These are phyloP conservation scores for Pythium volutum DNA, from an alignment of 352 stramenopile species.

Conservation along the genomic window DNA sequence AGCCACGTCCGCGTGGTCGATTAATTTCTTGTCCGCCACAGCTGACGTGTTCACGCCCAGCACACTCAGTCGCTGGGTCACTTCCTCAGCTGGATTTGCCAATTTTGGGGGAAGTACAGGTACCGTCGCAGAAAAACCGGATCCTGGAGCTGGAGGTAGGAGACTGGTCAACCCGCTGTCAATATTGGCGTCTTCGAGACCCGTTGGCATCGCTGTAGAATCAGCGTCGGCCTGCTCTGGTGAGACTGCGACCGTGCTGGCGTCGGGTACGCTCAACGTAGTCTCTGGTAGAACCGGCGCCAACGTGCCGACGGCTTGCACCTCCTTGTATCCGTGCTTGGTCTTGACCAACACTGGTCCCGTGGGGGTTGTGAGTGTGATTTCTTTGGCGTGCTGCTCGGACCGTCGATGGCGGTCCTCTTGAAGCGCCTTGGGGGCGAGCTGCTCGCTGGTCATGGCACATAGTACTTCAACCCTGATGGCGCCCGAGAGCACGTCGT, in stretches of 20 bases:
- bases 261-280: too few relatives aligned
- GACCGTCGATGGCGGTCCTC: conserved; percentile 38
- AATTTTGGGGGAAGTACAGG: neutral
- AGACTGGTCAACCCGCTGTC: too few relatives aligned
- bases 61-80: conserved; percentile 7
- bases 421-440: conserved; percentile 49
- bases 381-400: conserved; percentile 41
- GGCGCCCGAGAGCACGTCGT: conserved; percentile 32
- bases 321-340: conserved; percentile 53
- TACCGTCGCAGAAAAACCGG: neutral
- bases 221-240: too few relatives aligned
- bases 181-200: too few relatives aligned
- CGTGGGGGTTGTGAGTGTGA: conserved; percentile 36
- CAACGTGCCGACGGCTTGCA: conserved; percentile 22
- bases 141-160: too few relatives aligned
- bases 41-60: neutral
- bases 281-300: too few relatives aligned
- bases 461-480: conserved; percentile 31
- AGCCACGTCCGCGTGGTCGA: too few relatives aligned
- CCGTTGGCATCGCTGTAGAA: neutral
- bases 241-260: too few relatives aligned
- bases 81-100: conserved; percentile 11
- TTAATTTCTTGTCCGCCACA: neutral
- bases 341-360: conserved; percentile 41
- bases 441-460: conserved; percentile 45